A percentile compares a stretch with the other conserved stretches of the same genome.
These are phyloP conservation scores for Hanseniaspora guilliermondii DNA, from an alignment of 805 yeast genomes.

Conservation along the genomic window DNA sequence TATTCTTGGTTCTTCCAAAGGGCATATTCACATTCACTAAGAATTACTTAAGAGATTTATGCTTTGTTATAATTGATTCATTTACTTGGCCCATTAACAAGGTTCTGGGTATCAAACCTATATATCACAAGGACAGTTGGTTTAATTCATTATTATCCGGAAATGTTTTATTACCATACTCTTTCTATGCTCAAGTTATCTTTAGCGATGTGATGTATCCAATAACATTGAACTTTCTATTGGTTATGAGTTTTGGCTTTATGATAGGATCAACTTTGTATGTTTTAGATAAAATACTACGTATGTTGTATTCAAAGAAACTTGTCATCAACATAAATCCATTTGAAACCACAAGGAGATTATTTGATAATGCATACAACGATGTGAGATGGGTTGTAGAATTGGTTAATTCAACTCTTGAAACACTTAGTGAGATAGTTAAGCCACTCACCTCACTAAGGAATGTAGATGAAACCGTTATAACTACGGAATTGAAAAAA, in stretches of 20 bases:
- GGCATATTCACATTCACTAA: background rate
- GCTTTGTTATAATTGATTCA: conserved; percentile 5
- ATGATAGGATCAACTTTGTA: background rate
- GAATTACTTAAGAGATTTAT: background rate
- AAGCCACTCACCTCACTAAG: background rate
- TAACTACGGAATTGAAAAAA: background rate
- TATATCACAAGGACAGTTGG: background rate
- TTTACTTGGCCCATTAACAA: conserved; percentile 1
- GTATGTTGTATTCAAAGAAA: background rate
- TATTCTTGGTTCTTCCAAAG: background rate
- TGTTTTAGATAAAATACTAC: background rate
- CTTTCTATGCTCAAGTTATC: background rate
- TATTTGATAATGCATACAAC: background rate
- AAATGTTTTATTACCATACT: background rate
- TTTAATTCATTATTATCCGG: background rate
- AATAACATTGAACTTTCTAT: background rate
- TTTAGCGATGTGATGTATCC: conserved; percentile 3
- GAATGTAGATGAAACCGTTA: background rate
- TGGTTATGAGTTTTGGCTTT: background rate
- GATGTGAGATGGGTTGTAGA: background rate
- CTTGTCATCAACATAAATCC: background rate
- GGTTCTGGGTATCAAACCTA: background rate
- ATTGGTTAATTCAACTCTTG: background rate
- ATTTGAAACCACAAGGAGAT: background rate
- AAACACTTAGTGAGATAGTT: background rate